These are phyloP conservation scores for Alternaria burnsii DNA, from an alignment of 2,329 filamentous ascomycete species.

Conservation along the genomic window DNA sequence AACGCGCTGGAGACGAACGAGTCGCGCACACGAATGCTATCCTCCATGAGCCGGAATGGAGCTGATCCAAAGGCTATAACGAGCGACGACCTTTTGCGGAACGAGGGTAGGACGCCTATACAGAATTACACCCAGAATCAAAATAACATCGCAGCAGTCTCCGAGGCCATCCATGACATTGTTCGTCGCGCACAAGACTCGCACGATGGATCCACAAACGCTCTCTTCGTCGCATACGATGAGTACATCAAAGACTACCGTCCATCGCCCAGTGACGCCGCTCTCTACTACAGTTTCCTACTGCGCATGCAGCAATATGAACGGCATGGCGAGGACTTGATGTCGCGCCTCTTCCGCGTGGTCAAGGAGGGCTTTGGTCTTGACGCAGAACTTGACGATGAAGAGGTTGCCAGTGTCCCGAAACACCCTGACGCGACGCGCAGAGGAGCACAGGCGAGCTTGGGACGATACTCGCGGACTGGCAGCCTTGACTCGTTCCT, in stretches of 20 bases:
- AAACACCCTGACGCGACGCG: conserved; percentile 40
- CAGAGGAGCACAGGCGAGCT: conserved; percentile 33
- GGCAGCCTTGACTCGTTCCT: conserved; percentile 69
- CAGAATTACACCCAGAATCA: too few species aligned
- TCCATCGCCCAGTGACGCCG: conserved; percentile 75
- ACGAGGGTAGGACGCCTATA: background rate
- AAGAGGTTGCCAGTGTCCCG: conserved; percentile 49
- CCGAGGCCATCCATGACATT: conserved; percentile 79
- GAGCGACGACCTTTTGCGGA: conserved; percentile 35
- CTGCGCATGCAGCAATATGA: conserved; percentile 68
- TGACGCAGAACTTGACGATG: conserved; percentile 68
- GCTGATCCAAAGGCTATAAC: conserved; percentile 53
- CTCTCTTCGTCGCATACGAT: conserved; percentile 84
- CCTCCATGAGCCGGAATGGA: conserved; percentile 48
- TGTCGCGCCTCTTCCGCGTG: conserved; percentile 74
- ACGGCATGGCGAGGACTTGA: conserved; percentile 56
- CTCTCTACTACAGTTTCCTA: conserved; percentile 78
- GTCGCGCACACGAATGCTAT: conserved; percentile 53
- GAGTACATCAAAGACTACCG: conserved; percentile 74
- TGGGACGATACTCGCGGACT: conserved; percentile 48
- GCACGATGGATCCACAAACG: conserved; percentile 71
- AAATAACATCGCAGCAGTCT: conserved; percentile 64
- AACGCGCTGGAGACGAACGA: conserved; percentile 49
- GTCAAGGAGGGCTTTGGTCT: conserved; percentile 64
- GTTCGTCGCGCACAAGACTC: conserved; percentile 75